A percentile compares a stretch with the other conserved stretches of the same genome.
phyloP scores from a whole-genome alignment of 257 asterid genomes.

The Solanum lignicaule region DNA sequence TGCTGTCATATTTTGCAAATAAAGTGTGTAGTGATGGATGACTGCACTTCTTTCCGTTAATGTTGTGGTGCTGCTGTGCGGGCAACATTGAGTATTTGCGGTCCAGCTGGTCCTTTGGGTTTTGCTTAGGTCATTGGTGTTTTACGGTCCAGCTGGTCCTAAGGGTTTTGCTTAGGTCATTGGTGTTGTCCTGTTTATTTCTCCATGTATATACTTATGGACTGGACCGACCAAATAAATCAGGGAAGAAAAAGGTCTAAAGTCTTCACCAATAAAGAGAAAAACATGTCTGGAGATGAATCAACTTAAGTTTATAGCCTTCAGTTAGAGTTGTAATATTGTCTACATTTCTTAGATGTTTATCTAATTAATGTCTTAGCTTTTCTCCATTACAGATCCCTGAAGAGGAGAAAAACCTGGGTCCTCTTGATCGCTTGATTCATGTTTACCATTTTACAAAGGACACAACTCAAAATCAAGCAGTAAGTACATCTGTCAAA shows the following conservation, averaged over 20 bases:
- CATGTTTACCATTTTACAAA: conserved; percentile 20
- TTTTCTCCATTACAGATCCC: conserved; percentile 12
- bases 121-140: background rate
- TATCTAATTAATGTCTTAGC: background rate
- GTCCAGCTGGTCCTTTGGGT: background rate
- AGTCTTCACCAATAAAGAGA: background rate
- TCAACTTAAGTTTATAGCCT: background rate
- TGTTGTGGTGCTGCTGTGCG: background rate
- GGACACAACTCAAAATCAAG: conserved; percentile 16
- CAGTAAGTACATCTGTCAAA: background rate
- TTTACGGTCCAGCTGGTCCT: background rate
- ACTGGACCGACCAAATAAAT: background rate
- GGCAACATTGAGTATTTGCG: background rate
- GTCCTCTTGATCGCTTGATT: conserved; percentile 20
- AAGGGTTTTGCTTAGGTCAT: background rate
- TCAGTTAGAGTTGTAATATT: background rate
- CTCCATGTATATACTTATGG: background rate
- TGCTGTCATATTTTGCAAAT: background rate
- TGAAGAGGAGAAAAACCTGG: conserved; percentile 18
- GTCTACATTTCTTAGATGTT: background rate
- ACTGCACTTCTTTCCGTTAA: background rate
- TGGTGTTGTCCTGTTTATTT: background rate
- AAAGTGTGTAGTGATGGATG: background rate
- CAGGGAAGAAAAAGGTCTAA: background rate
- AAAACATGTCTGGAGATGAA: background rate